phyloP scores from a whole-genome alignment of 2,329 filamentous ascomycete species.

The Podosphaera leucotricha region DNA sequence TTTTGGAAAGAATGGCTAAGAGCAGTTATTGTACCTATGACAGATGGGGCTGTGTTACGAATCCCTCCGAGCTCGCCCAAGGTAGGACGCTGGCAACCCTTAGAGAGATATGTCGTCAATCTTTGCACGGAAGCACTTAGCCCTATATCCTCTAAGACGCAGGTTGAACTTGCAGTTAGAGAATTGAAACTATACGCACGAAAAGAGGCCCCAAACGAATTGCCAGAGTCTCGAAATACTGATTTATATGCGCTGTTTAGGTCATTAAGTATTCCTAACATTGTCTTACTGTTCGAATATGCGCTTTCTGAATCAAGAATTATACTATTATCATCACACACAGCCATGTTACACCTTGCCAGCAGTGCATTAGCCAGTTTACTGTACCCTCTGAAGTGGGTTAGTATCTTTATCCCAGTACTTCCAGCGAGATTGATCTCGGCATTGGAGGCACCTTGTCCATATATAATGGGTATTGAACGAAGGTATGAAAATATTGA shows the following conservation, averaged over 20 bases:
- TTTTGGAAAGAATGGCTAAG: constrained; percentile 99
- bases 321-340: constrained; percentile 86
- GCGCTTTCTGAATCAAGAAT: constrained; percentile 83
- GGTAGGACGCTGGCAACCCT: constrained; percentile 81
- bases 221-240: constrained; percentile 73
- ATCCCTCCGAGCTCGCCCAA: constrained; percentile 75
- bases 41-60: constrained; percentile 57
- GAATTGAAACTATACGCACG: constrained; percentile 81
- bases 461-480: constrained; percentile 92
- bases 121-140: constrained; percentile 86
- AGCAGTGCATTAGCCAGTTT: constrained; percentile 69
- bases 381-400: constrained; percentile 79
- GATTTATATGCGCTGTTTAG: constrained; percentile 88
- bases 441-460: constrained; percentile 80
- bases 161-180: constrained; percentile 75
- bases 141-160: constrained; percentile 79
- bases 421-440: constrained; percentile 72
- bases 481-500: constrained; percentile 68
- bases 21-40: constrained; percentile 88
- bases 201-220: constrained; percentile 78
- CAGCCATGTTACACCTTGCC: constrained; percentile 84
- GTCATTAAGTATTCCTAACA: constrained; percentile 72
- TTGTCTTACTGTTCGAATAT: constrained; percentile 82
- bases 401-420: constrained; percentile 81
- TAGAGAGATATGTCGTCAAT: constrained; percentile 93